Conservation (phyloP, 805 yeast genomes). For the Starmera caribaea region DNA sequence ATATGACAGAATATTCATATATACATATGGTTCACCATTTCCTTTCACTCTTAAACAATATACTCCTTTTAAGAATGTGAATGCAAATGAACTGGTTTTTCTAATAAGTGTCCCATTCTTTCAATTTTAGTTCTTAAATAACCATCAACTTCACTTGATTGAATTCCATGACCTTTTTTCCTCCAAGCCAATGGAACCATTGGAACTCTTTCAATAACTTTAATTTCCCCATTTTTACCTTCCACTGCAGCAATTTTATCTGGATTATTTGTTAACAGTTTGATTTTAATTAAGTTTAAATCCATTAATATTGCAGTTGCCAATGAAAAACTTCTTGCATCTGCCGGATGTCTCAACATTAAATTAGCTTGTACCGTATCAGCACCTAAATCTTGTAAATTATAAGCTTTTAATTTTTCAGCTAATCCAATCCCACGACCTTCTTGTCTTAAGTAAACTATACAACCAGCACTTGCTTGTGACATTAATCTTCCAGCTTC, state of each 20-base stretch:
- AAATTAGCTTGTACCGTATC: constrained; percentile 97
- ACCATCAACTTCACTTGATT: constrained; percentile 82
- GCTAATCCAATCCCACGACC: constrained; percentile 99
- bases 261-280: constrained; percentile 87
- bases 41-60: neutral
- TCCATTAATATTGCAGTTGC: constrained; percentile 91
- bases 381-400: constrained; percentile 94
- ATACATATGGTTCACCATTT: too few species aligned
- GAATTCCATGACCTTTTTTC: constrained; percentile 49
- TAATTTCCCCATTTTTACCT: constrained; percentile 65
- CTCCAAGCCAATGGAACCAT: constrained; percentile 96
- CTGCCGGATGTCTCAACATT: constrained; percentile 92
- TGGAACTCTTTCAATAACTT: constrained; percentile 83
- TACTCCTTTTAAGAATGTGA: constrained; percentile 1
- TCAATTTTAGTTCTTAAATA: constrained; percentile 90
- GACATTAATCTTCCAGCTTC: constrained; percentile 96
- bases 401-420: constrained; percentile 93
- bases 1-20: too few species aligned
- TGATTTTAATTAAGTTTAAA: constrained; percentile 61
- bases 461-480: constrained; percentile 78
- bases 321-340: constrained; percentile 85
- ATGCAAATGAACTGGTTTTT: constrained; percentile 25
- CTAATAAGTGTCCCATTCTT: constrained; percentile 91
- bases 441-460: constrained; percentile 92
- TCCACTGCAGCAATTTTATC: constrained; percentile 94